Evolutionary conservation across 225 moss, liverwort and hornwort species (phyloP), one percentile per base, ranked within the genome.

Genomic region (Pleurozium schreberi): DNA sequence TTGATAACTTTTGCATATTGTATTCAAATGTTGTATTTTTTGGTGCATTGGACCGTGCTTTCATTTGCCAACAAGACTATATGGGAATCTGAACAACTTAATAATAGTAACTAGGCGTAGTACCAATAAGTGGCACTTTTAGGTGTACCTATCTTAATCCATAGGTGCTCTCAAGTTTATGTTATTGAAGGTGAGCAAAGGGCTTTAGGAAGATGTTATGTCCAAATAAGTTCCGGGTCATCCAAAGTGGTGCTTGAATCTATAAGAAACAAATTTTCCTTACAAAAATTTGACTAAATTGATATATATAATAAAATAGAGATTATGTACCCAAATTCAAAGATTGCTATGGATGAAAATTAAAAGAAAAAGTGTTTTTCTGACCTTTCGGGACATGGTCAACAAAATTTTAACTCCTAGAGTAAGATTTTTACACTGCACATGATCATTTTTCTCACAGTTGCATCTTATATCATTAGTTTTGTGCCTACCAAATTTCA

Each of bases 311-410:
- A 26, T 14, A 22, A 52, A 53, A n/a, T n/a, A n/a, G n/a, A n/a
- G n/a, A n/a, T n/a, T n/a, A n/a, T n/a, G n/a, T n/a, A n/a, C n/a
- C n/a, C n/a, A 8, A 27, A 19, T 75, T 11, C 5, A 20, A 50
- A 75, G 12, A 20, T 33, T 49, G 2, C 20, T 20, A 12, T 50
- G 12, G 20, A 20, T 50, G 20, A 13, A 75, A 49, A 28, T 49
- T 16, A 43, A 2, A 62, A 14, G 12, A 40, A 68, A 9, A 30
- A 2, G 0, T 1, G 9, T 9, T 70, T 28, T 47, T 11, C 0
- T 3, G 2, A 47, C 74, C 26, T 69, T 70, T 1, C 25, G 0
- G 1, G 3, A 42, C 2, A 26, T 1, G 8, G 14, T 23, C 0
- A 8, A 1, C 0, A 42, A 3, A 14, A 49, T 49, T 43, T 49